Conservation (phyloP, 805 yeast genomes). For the Myxozyma geophila region DNA sequence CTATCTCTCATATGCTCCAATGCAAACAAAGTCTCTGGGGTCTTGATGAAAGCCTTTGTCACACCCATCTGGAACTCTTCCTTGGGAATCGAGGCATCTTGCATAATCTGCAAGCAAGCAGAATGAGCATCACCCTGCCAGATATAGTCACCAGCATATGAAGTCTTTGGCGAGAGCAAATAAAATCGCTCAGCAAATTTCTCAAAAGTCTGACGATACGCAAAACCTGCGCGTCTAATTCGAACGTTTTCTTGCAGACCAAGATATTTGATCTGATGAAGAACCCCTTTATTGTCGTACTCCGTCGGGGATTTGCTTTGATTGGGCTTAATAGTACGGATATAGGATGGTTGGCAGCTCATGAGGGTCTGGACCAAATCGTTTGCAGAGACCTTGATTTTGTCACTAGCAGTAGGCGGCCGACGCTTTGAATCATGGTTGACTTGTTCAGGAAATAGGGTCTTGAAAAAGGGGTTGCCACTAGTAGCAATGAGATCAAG, state of each 20-base stretch:
- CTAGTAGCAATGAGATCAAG: constrained; percentile 78
- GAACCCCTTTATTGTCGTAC: constrained; percentile 83
- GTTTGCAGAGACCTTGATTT: constrained; percentile 90
- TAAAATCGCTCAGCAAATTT: constrained; percentile 95
- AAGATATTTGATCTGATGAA: constrained; percentile 93
- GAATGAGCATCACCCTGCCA: constrained; percentile 64
- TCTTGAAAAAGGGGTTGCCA: constrained; percentile 61
- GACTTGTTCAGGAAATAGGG: constrained; percentile 66
- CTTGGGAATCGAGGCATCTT: constrained; percentile 69
- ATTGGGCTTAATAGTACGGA: constrained; percentile 96
- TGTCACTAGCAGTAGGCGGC: constrained; percentile 96
- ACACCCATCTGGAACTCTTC: constrained; percentile 90
- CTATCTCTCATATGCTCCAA: constrained; percentile 94
- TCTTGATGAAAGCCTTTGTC: constrained; percentile 89
- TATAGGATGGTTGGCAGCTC: constrained; percentile 91
- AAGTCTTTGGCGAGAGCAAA: constrained; percentile 81
- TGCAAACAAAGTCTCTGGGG: constrained; percentile 95
- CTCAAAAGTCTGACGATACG: constrained; percentile 94
- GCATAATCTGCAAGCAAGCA: constrained; percentile 59
- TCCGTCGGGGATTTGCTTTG: constrained; percentile 89
- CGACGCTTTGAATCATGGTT: constrained; percentile 74
- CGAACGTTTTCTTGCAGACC: constrained; percentile 97
- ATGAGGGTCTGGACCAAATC: constrained; percentile 86
- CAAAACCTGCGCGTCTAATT: constrained; percentile 98
- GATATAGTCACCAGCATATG: constrained; percentile 84